phyloP scores from a whole-genome alignment of 352 stramenopile genomes.

The Thraustochytrium striatum region DNA sequence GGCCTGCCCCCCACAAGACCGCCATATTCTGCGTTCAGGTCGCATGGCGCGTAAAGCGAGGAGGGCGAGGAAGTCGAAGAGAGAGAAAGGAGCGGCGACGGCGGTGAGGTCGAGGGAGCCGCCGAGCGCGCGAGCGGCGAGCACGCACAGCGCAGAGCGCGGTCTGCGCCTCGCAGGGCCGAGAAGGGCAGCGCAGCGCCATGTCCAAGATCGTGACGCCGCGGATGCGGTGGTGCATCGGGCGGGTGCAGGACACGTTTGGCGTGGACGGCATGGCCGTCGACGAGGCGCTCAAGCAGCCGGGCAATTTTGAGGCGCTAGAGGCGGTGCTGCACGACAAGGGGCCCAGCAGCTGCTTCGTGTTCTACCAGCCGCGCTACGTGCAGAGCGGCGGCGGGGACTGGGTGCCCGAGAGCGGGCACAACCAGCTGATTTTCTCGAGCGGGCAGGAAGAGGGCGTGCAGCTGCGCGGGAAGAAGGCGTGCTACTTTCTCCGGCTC shows the following conservation, averaged over 20 bases:
- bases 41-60: too few relatives aligned
- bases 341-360: slow-evolving; percentile 34
- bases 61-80: too few relatives aligned
- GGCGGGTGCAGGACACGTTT: slow-evolving; percentile 37
- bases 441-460: slow-evolving; percentile 2
- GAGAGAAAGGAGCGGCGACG: too few relatives aligned
- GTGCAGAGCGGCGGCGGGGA: slow-evolving; percentile 18
- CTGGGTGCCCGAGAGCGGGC: not conserved
- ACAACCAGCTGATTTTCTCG: slow-evolving; percentile 14
- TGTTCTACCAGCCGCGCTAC: slow-evolving; percentile 37
- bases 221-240: slow-evolving; percentile 46
- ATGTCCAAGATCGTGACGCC: slow-evolving; percentile 37
- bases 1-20: too few relatives aligned
- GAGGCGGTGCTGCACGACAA: slow-evolving; percentile 9
- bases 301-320: slow-evolving; percentile 28
- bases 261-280: not conserved
- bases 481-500: slow-evolving; percentile 41
- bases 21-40: too few relatives aligned
- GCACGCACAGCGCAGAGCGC: too few relatives aligned
- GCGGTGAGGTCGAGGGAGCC: too few relatives aligned
- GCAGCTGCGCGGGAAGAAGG: slow-evolving; percentile 8
- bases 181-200: too few relatives aligned
- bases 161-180: too few relatives aligned
- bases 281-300: slow-evolving; percentile 32
- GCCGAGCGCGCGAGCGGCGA: too few relatives aligned